Evolutionary conservation across 371 early-diverging fungal species (phyloP).

Genomic region (Rhizopus stolonifer): DNA sequence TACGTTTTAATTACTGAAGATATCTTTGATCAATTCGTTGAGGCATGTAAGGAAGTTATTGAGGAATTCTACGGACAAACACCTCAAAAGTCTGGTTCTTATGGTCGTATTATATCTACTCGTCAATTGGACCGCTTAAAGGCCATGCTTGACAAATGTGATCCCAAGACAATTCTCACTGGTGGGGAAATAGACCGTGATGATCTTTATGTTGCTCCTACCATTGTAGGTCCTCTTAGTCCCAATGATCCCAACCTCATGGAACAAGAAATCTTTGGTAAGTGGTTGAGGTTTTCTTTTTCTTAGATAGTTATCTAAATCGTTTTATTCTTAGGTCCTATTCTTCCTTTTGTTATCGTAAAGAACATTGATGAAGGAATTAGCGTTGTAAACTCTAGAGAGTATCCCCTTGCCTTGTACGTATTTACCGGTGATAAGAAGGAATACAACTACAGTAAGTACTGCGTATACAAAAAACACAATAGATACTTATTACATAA

Average conservation of each 20-base stretch:
- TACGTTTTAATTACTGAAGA: constrained; percentile 69
- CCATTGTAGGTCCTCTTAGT: constrained; percentile 59
- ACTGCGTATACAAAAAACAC: neutral
- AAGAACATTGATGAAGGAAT: constrained; percentile 78
- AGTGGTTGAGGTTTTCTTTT: too few relatives aligned
- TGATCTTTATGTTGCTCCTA: constrained; percentile 68
- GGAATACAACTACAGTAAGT: constrained; percentile 34
- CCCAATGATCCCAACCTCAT: constrained; percentile 56
- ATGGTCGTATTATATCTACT: constrained; percentile 67
- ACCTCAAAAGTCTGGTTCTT: constrained; percentile 53
- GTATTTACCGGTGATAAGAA: constrained; percentile 48
- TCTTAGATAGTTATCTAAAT: neutral
- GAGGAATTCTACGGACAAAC: constrained; percentile 52
- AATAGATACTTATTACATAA: neutral
- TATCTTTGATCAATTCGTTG: constrained; percentile 54
- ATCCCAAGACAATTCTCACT: constrained; percentile 44
- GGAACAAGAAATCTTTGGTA: constrained; percentile 76
- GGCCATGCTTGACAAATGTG: constrained; percentile 47
- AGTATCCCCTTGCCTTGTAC: constrained; percentile 75
- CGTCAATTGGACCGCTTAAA: constrained; percentile 74
- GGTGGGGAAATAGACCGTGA: constrained; percentile 60
- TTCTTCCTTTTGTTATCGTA: constrained; percentile 71
- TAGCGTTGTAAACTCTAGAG: constrained; percentile 40
- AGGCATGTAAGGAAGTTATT: constrained; percentile 41
- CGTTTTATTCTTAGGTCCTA: constrained; percentile 50